Evolutionary conservation across 1,284 basidiomycete species (phyloP).

Genomic region (Ceratobasidium theobromae): DNA sequence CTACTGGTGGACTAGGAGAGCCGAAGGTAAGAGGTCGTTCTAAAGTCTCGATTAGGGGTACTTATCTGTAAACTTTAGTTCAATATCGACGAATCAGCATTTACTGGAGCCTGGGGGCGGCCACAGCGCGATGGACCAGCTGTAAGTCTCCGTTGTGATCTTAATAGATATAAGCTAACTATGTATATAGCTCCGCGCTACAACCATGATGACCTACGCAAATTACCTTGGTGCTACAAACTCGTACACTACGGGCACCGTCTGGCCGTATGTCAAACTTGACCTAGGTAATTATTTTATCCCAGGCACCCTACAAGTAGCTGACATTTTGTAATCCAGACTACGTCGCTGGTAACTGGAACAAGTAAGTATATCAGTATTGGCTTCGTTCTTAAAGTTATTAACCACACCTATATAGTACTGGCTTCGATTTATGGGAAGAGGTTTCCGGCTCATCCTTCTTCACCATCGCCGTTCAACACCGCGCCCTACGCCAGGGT

Average conservation of each 20-base stretch:
- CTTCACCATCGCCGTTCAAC: constrained; percentile 62
- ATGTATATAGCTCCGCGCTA: constrained; percentile 34
- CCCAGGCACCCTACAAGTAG: too few species aligned
- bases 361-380: constrained; percentile 11
- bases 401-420: constrained; percentile 3
- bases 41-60: too few species aligned
- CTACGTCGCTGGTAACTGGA: constrained; percentile 36
- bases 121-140: constrained; percentile 44
- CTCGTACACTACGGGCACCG: constrained; percentile 27
- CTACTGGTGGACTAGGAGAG: constrained; percentile 49
- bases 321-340: too few species aligned
- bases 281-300: constrained; percentile 29
- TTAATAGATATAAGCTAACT: not conserved
- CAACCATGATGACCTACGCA: constrained; percentile 37
- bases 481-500: constrained; percentile 58
- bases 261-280: constrained; percentile 36
- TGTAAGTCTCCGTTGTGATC: not conserved
- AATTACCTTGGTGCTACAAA: constrained; percentile 32
- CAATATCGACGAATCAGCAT: constrained; percentile 39
- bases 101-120: constrained; percentile 37
- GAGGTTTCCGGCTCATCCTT: constrained; percentile 61
- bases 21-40: constrained; percentile 40
- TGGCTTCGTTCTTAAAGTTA: not conserved
- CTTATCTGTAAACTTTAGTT: too few species aligned
- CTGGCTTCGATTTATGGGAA: constrained; percentile 64